Percentiles rank a stretch among this genome's conserved stretches.
Evolutionary conservation across 2,329 filamentous ascomycete genomes (phyloP).

Genomic region (Epichloe gansuensis): DNA sequence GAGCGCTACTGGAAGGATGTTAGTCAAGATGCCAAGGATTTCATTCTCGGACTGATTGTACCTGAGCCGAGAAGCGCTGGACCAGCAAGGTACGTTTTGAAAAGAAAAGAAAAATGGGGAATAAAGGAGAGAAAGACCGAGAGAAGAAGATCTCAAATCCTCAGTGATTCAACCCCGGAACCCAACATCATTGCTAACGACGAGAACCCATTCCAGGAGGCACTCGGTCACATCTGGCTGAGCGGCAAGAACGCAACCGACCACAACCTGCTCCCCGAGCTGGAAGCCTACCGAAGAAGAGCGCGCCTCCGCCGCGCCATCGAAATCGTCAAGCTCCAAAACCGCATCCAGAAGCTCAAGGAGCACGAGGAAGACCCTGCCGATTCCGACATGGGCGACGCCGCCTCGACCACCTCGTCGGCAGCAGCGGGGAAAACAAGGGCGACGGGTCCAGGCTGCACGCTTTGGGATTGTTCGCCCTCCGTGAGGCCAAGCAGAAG

Average conservation of each 20-base stretch:
- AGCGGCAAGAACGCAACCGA: constrained; percentile 84
- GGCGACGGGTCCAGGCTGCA: constrained; percentile 7
- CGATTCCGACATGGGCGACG: constrained; percentile 59
- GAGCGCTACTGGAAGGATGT: constrained; percentile 98
- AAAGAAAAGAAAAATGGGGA: too few relatives aligned
- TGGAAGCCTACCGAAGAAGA: constrained; percentile 77
- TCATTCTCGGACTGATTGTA: constrained; percentile 73
- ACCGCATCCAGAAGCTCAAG: constrained; percentile 89
- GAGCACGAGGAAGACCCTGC: constrained; percentile 78
- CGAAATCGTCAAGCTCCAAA: constrained; percentile 89
- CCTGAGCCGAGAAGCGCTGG: constrained; percentile 61
- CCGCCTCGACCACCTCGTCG: constrained; percentile 26
- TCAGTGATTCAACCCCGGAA: background rate
- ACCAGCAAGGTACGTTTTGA: constrained; percentile 54
- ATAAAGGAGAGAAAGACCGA: background rate
- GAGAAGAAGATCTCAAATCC: background rate
- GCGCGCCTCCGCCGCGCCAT: constrained; percentile 86
- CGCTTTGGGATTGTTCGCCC: constrained; percentile 7
- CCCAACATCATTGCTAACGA: background rate
- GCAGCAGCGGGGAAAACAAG: constrained; percentile 44
- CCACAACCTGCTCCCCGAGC: constrained; percentile 94
- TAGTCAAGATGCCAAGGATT: constrained; percentile 87
- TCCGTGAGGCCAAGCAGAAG: constrained; percentile 46
- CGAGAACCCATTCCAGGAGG: constrained; percentile 38
- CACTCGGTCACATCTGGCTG: constrained; percentile 76